A percentile compares a stretch with the other conserved stretches of the same genome.
phyloP scores from a whole-genome alignment of 257 asterid species.

The Ilex aquifolium region DNA sequence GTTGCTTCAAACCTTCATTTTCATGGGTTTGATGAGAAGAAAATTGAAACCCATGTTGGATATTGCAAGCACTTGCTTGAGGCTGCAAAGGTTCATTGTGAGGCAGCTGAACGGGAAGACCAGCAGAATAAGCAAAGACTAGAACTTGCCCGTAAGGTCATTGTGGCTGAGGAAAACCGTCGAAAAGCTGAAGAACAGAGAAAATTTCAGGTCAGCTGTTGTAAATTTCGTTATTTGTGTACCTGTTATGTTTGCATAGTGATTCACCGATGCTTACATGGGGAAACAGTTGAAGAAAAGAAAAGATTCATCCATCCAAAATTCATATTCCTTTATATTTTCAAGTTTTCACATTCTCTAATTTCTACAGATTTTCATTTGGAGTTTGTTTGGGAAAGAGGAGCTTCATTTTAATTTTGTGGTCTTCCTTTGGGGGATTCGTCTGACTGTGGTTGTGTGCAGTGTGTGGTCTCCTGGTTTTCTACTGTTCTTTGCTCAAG shows the following conservation, averaged over 20 bases:
- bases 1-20: slow-evolving; percentile 77
- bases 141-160: slow-evolving; percentile 85
- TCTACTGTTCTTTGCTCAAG: too few species aligned
- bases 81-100: slow-evolving; percentile 90
- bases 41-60: slow-evolving; percentile 93
- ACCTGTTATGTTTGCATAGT: slow-evolving; percentile 4
- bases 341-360: too few species aligned
- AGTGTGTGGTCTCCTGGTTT: too few species aligned
- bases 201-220: slow-evolving; percentile 62
- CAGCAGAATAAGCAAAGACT: slow-evolving; percentile 67
- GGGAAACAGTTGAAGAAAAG: slow-evolving; percentile 74
- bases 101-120: slow-evolving; percentile 94
- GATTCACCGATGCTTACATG: slow-evolving; percentile 17
- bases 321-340: too few species aligned
- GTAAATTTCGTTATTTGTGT: slow-evolving; percentile 3
- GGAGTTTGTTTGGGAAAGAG: too few species aligned
- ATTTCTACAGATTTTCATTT: too few species aligned
- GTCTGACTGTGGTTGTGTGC: too few species aligned
- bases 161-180: slow-evolving; percentile 80
- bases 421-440: too few species aligned
- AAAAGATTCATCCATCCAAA: too few species aligned
- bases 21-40: slow-evolving; percentile 97
- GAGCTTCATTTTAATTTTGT: too few species aligned
- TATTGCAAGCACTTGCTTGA: slow-evolving; percentile 95
- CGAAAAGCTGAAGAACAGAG: slow-evolving; percentile 90